These are phyloP conservation scores for Penicillium longicatenatum DNA, from an alignment of 495 filamentous ascomycete genomes.

Conservation along the genomic window DNA sequence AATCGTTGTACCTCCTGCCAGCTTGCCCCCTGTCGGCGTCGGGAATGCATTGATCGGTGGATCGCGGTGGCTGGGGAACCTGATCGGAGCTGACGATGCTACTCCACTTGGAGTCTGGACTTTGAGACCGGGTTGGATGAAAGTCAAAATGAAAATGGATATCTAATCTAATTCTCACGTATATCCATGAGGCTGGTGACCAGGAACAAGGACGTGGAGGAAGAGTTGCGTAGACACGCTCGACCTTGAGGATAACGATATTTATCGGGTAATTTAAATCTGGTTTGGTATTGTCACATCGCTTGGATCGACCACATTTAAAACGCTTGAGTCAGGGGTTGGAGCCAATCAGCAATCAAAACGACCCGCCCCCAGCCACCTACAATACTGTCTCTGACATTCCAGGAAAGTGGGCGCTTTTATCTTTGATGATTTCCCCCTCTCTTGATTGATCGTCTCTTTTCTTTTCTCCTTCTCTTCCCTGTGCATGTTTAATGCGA, in stretches of 20 bases:
- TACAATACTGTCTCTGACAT: slow-evolving; percentile 28
- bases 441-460: slow-evolving; percentile 6
- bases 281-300: slow-evolving; percentile 22
- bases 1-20: slow-evolving; percentile 22
- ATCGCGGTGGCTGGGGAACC: slow-evolving; percentile 31
- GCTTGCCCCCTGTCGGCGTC: slow-evolving; percentile 14
- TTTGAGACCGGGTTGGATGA: slow-evolving; percentile 17
- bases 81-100: slow-evolving; percentile 26
- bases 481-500: slow-evolving; percentile 1
- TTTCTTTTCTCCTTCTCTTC: slow-evolving; percentile 3
- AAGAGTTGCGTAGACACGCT: not conserved
- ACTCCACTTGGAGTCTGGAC: slow-evolving; percentile 24
- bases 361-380: slow-evolving; percentile 27
- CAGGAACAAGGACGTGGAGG: not conserved
- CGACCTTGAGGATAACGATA: not conserved
- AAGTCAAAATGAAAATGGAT: slow-evolving; percentile 5
- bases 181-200: too few species aligned
- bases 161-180: slow-evolving; percentile 2
- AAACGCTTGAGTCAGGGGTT: slow-evolving; percentile 26
- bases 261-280: slow-evolving; percentile 22
- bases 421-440: slow-evolving; percentile 20
- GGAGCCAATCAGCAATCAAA: slow-evolving; percentile 17
- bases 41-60: slow-evolving; percentile 25
- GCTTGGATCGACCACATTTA: slow-evolving; percentile 13
- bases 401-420: slow-evolving; percentile 19